These are phyloP conservation scores for Mesembryanthemum crystallinum DNA, from an alignment of 148 eudicot species.

Conservation along the genomic window DNA sequence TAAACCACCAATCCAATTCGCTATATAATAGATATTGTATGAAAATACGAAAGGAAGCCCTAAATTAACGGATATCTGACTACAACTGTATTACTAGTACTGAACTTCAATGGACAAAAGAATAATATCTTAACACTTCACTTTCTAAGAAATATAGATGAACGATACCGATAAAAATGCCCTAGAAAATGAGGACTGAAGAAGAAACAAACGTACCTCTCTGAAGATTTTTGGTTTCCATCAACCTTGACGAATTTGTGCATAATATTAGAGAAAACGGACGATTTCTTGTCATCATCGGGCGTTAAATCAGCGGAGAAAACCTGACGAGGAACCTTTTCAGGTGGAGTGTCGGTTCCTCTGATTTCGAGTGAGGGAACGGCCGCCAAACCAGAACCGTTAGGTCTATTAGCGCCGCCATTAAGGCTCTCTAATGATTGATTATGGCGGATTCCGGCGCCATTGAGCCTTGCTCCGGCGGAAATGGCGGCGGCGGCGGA, in stretches of 20 bases:
- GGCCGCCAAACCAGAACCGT: neutral
- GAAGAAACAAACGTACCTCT: conserved; percentile 30
- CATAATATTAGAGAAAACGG: conserved; percentile 58
- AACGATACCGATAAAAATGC: neutral
- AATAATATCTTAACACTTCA: neutral
- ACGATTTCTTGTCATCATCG: conserved; percentile 30
- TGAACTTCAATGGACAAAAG: no score
- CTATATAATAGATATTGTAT: no score
- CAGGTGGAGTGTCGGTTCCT: conserved; percentile 89
- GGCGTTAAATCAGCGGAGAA: conserved; percentile 39
- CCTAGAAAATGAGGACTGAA: conserved; percentile 18
- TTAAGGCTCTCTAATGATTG: conserved; percentile 10
- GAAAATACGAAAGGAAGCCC: neutral
- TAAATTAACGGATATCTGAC: neutral
- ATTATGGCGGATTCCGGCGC: conserved; percentile 14
- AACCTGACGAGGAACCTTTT: conserved; percentile 65
- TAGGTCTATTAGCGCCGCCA: conserved; percentile 15
- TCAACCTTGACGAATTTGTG: conserved; percentile 68
- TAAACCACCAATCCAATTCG: neutral
- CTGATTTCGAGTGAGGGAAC: conserved; percentile 31
- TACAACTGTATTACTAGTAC: no score
- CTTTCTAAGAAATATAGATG: neutral
- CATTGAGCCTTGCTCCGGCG: conserved; percentile 9
- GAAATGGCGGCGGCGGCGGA: neutral
- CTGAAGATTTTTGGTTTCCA: conserved; percentile 16